phyloP scores from a whole-genome alignment of 257 asterid species.

The Echites panduratus region DNA sequence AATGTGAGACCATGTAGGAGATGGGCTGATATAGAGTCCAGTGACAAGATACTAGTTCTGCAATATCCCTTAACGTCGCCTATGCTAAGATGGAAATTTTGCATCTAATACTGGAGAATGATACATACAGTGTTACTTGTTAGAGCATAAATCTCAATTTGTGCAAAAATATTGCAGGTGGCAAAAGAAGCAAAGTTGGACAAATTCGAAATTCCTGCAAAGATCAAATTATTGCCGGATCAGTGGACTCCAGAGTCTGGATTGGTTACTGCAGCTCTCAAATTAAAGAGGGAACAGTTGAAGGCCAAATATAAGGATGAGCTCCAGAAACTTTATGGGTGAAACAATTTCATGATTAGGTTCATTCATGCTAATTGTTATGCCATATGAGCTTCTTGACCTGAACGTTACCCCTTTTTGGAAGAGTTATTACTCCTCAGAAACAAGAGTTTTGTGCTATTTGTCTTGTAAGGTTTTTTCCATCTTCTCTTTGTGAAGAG shows the following conservation, averaged over 20 bases:
- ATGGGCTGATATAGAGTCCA: not conserved
- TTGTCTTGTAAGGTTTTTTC: not conserved
- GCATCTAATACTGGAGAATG: not conserved
- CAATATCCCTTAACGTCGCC: not conserved
- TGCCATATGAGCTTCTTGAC: not conserved
- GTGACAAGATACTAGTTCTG: not conserved
- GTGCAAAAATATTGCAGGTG: slow-evolving; percentile 36
- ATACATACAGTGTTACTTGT: not conserved
- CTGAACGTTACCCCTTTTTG: not conserved
- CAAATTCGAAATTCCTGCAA: slow-evolving; percentile 78
- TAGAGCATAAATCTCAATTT: not conserved
- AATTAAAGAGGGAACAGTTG: slow-evolving; percentile 78
- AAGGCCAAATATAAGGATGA: slow-evolving; percentile 58
- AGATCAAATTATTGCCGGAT: slow-evolving; percentile 65
- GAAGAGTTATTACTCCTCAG: not conserved
- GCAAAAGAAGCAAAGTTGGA: slow-evolving; percentile 66
- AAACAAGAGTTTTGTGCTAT: not conserved
- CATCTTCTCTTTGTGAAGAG: not conserved
- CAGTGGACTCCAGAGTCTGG: slow-evolving; percentile 97
- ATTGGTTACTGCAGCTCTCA: slow-evolving; percentile 83
- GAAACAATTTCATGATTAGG: slow-evolving; percentile 20
- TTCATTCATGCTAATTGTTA: not conserved
- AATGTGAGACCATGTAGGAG: not conserved
- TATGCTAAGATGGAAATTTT: not conserved
- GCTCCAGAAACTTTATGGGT: slow-evolving; percentile 54